Conservation (phyloP, 108 stramenopile genomes). For the Cyclostephanos invisitatus region DNA sequence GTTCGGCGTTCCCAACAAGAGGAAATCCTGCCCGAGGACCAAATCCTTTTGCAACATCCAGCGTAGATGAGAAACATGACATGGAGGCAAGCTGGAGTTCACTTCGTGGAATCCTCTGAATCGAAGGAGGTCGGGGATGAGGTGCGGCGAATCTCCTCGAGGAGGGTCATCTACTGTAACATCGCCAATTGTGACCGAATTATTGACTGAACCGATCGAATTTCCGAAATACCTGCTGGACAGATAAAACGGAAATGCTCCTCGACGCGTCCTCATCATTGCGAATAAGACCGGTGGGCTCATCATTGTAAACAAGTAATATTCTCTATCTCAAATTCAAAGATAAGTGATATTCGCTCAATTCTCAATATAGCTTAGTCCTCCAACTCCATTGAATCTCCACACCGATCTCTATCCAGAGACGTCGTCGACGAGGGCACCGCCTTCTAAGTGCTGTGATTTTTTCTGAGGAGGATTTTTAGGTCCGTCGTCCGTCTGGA, state of each 20-base stretch:
- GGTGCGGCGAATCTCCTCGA: slow-evolving; percentile 21
- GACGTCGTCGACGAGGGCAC: too few species aligned
- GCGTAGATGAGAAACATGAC: slow-evolving; percentile 63
- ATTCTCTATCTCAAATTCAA: too few species aligned
- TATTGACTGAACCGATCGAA: slow-evolving; percentile 16
- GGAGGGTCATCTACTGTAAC: slow-evolving; percentile 27
- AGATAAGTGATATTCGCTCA: too few species aligned
- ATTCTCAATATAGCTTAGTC: too few species aligned
- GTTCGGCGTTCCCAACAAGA: slow-evolving; percentile 69
- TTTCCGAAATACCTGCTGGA: slow-evolving; percentile 5
- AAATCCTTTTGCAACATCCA: slow-evolving; percentile 91
- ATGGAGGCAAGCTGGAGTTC: slow-evolving; percentile 32
- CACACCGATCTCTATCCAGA: too few species aligned
- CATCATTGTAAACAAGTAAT: too few species aligned
- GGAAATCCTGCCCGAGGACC: slow-evolving; percentile 70
- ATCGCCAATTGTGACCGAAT: slow-evolving; percentile 44
- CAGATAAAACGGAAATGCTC: neutral
- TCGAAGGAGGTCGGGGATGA: slow-evolving; percentile 19
- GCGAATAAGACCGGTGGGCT: neutral
- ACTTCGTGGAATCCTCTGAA: slow-evolving; percentile 1
- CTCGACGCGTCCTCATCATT: slow-evolving; percentile 3
- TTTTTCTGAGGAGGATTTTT: too few species aligned
- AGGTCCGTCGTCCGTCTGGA: too few species aligned
- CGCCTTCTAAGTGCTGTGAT: too few species aligned
- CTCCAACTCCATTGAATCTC: too few species aligned